Conservation (phyloP, 768 basidiomycete genomes). For the Termitomyces sp. region DNA sequence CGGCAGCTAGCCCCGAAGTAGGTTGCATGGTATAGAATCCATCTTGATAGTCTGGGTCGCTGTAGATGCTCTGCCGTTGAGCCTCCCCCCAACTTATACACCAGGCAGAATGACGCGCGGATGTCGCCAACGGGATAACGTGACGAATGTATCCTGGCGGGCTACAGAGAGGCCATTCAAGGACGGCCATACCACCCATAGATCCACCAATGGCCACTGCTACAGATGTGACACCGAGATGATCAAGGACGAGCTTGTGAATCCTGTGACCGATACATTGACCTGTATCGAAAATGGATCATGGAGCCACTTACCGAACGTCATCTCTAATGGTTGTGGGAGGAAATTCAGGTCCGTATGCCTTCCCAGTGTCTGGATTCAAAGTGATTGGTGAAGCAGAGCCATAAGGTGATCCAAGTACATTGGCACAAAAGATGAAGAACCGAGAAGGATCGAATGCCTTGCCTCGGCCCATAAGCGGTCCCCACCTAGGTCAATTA, state of each 20-base stretch:
- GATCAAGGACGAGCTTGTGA: slow-evolving; percentile 82
- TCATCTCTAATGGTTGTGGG: slow-evolving; percentile 91
- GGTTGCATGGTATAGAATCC: slow-evolving; percentile 83
- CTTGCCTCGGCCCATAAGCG: slow-evolving; percentile 84
- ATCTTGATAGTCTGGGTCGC: slow-evolving; percentile 81
- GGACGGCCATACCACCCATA: slow-evolving; percentile 97
- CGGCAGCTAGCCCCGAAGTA: slow-evolving; percentile 80
- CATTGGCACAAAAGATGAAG: slow-evolving; percentile 49
- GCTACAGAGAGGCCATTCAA: slow-evolving; percentile 91
- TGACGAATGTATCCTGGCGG: slow-evolving; percentile 70
- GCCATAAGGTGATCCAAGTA: slow-evolving; percentile 90
- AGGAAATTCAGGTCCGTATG: slow-evolving; percentile 93
- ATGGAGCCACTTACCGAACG: slow-evolving; percentile 51
- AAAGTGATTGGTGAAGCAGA: slow-evolving; percentile 82
- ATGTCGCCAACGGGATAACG: slow-evolving; percentile 90
- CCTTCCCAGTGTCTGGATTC: slow-evolving; percentile 71
- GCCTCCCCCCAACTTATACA: slow-evolving; percentile 99
- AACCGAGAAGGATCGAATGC: slow-evolving; percentile 88
- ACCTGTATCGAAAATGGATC: background rate
- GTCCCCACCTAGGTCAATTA: slow-evolving; percentile 80
- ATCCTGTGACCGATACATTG: slow-evolving; percentile 37
- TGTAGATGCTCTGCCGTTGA: slow-evolving; percentile 94
- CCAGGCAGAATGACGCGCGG: slow-evolving; percentile 95
- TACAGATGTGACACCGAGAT: slow-evolving; percentile 72
- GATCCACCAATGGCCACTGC: slow-evolving; percentile 94